A percentile compares a stretch with the other conserved stretches of the same genome.
phyloP scores from a whole-genome alignment of 2,329 filamentous ascomycete genomes.

The Stagonosporopsis vannaccii region DNA sequence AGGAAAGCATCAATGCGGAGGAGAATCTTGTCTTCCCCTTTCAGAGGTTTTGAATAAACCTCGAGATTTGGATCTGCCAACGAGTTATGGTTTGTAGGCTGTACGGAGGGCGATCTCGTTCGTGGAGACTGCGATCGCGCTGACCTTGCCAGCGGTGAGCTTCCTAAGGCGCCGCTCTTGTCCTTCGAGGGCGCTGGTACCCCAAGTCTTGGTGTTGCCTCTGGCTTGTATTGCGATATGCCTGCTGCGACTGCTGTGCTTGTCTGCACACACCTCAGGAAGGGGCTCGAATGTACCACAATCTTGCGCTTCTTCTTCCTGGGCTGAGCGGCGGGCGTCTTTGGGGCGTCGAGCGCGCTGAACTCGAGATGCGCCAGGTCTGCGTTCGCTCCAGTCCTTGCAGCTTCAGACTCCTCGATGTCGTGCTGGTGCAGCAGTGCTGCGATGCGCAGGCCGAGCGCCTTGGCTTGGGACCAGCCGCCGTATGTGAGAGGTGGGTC shows the following conservation, averaged over 20 bases:
- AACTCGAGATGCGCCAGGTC: constrained; percentile 34
- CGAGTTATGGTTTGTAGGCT: constrained; percentile 40
- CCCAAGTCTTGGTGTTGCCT: constrained; percentile 34
- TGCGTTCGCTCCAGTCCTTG: constrained; percentile 24
- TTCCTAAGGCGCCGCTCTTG: constrained; percentile 13
- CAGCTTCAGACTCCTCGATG: constrained; percentile 51
- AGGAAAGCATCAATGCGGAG: constrained; percentile 90
- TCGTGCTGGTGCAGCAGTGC: constrained; percentile 67
- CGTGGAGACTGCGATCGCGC: constrained; percentile 17
- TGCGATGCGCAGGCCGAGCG: constrained; percentile 84
- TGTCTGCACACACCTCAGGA: constrained; percentile 90
- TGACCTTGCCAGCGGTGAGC: constrained; percentile 25
- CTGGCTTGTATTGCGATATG: constrained; percentile 69
- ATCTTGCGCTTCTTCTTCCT: constrained; percentile 75
- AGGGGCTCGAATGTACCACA: constrained; percentile 92
- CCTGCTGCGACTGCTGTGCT: constrained; percentile 87
- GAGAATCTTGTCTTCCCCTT: constrained; percentile 45
- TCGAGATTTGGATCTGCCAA: constrained; percentile 49
- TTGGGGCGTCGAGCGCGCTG: constrained; percentile 28
- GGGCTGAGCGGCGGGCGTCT: constrained; percentile 40
- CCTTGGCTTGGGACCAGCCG: constrained; percentile 87
- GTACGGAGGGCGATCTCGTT: constrained; percentile 28
- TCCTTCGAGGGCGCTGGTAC: constrained; percentile 29
- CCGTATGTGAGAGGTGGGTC: constrained; percentile 94
- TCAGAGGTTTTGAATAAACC: constrained; percentile 40